Evolutionary conservation across 2,329 filamentous ascomycete species (phyloP).

Genomic region (Alternaria infectoria): DNA sequence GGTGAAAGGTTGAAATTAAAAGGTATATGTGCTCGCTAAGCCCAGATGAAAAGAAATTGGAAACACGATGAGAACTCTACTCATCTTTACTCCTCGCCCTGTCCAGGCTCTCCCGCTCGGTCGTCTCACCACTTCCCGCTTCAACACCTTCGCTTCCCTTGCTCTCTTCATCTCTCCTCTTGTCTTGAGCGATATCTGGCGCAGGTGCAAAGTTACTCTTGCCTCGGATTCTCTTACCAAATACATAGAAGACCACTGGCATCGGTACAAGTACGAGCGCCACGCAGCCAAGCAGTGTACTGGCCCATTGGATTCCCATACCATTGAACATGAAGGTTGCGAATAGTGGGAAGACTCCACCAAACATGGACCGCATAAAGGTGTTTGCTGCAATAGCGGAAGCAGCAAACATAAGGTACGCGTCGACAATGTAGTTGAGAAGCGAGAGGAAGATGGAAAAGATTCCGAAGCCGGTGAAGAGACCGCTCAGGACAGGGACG

Average conservation of each 20-base stretch:
- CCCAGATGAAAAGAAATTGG: not conserved
- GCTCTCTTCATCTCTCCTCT: conserved; percentile 43
- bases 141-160: conserved; percentile 14
- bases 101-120: conserved; percentile 4
- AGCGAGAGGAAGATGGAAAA: conserved; percentile 64
- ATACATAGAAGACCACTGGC: conserved; percentile 53
- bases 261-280: conserved; percentile 52
- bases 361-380: conserved; percentile 58
- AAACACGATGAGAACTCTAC: not conserved
- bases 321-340: conserved; percentile 62
- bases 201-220: conserved; percentile 53
- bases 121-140: conserved; percentile 11
- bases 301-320: conserved; percentile 58
- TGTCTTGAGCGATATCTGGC: conserved; percentile 48
- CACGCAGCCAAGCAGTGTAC: conserved; percentile 54
- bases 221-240: conserved; percentile 52
- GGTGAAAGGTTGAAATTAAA: not conserved
- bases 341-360: conserved; percentile 61
- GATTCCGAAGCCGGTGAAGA: conserved; percentile 64
- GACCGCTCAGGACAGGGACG: conserved; percentile 51
- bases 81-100: conserved; percentile 22
- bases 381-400: conserved; percentile 64
- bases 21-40: not conserved
- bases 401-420: conserved; percentile 63
- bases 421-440: conserved; percentile 66